Percentiles rank a stretch among this genome's conserved stretches.
Evolutionary conservation across 495 filamentous ascomycete genomes (phyloP).

Genomic region (Penicillium arizonense): DNA sequence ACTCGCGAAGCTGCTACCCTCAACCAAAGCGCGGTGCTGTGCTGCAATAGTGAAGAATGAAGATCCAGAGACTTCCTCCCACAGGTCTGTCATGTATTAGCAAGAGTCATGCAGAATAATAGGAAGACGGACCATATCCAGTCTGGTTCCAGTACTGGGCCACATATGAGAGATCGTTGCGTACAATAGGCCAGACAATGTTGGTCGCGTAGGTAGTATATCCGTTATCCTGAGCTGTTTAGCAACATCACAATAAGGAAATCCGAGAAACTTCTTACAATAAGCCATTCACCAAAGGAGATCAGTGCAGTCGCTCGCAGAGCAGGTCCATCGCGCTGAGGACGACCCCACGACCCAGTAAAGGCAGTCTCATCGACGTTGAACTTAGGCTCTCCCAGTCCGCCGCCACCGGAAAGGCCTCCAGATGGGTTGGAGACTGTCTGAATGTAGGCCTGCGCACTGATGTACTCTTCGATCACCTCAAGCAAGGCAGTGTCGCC

Average conservation of each 20-base stretch:
- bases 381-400: conserved; percentile 48
- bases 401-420: conserved; percentile 40
- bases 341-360: conserved; percentile 66
- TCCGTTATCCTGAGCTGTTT: conserved; percentile 21
- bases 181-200: conserved; percentile 59
- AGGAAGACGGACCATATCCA: conserved; percentile 43
- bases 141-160: conserved; percentile 70
- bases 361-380: conserved; percentile 58
- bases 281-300: conserved; percentile 35
- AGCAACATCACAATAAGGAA: conserved; percentile 9
- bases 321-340: conserved; percentile 70
- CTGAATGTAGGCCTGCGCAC: conserved; percentile 59
- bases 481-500: conserved; percentile 53
- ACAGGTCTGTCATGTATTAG: conserved; percentile 49
- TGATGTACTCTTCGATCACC: conserved; percentile 56
- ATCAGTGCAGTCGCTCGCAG: conserved; percentile 63
- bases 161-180: conserved; percentile 69
- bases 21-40: conserved; percentile 52
- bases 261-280: conserved; percentile 13
- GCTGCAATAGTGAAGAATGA: conserved; percentile 58
- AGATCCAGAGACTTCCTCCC: conserved; percentile 65
- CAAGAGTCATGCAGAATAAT: not conserved
- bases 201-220: conserved; percentile 26
- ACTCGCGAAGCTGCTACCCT: conserved; percentile 56
- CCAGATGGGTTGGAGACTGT: conserved; percentile 61